Evolutionary conservation across 2,329 filamentous ascomycete species (phyloP), one percentile per base, ranked within the genome.

Genomic region (Biscogniauxia mediterranea): DNA sequence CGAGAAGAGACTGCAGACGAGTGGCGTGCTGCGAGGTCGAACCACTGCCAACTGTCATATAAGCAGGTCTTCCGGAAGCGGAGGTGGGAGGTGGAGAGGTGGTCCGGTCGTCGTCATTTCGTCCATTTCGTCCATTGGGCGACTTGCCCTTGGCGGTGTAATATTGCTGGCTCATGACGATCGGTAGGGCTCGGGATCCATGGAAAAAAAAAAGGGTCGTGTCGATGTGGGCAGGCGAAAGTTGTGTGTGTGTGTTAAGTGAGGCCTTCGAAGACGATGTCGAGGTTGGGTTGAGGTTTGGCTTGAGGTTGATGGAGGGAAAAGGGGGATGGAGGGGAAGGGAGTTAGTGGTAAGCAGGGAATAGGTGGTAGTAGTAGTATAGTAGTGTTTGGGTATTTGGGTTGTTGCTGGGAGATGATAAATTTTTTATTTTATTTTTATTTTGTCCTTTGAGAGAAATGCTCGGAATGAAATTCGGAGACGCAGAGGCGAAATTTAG

Each of bases 11-110:
- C 76, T 95, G 91, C 49, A 98, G 81, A 59, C 88, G 88, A 28
- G 90, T 85, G 46, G 92, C 93, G 74, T 92, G 91, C 72, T 92
- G 88, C 20, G 93, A 93, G 21, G 90, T 88, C 58, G 89, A 88
- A 57, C 93, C 93, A 67, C 83, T 87, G 61, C 94, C 94, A 56
- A 97, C 91, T 5, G 92, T 96, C 89, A 96, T 91, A 77, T 93
- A 97, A 61, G 87, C 83, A 56, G 89, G 89, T 63, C 71, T 72
- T 61, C 68, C 72, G 55, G 71, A 68, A 59, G 73, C 64, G 19
- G 74, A 60, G 7, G 70, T 60, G 60, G 70, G 66, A 66, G 68
- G 65, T 56, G 67, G 54, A 56, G 67, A 51, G 50, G 57, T 51
- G 67, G 64, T 57, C 66, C 61, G 52, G 63, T 60, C 55, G 50